These are phyloP conservation scores for Ophiocordyceps camponoti-floridani DNA, from an alignment of 2,329 filamentous ascomycete genomes.

Conservation along the genomic window DNA sequence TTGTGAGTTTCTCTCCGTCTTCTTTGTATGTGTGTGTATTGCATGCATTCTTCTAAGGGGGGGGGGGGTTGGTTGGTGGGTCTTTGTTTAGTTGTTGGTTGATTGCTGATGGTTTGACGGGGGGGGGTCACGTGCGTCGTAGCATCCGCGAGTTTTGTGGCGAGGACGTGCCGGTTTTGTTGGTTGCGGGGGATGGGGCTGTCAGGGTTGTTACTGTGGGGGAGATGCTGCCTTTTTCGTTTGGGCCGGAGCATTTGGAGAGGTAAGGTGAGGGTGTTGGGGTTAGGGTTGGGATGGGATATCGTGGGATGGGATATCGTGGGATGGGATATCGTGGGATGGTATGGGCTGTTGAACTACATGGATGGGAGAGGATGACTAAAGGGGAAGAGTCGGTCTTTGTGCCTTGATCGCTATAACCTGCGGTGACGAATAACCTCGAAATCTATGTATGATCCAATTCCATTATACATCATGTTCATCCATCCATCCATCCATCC, in stretches of 20 bases:
- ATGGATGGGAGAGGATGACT: too few species aligned
- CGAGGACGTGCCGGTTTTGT: constrained; percentile 59
- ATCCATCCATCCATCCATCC: too few species aligned
- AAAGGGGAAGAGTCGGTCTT: too few species aligned
- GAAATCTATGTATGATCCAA: too few species aligned
- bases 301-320: background rate
- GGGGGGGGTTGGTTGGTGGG: background rate
- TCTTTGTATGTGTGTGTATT: too few species aligned
- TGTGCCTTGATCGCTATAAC: too few species aligned
- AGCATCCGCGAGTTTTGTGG: constrained; percentile 63
- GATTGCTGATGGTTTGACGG: too few species aligned
- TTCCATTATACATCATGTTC: too few species aligned
- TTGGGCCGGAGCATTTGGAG: constrained; percentile 41
- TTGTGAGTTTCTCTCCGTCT: constrained; percentile 53
- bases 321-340: background rate
- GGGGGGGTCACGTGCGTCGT: constrained; percentile 3
- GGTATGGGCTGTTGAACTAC: too few species aligned
- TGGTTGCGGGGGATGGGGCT: constrained; percentile 74
- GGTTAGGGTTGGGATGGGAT: too few species aligned
- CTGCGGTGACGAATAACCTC: too few species aligned
- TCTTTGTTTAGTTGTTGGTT: too few species aligned
- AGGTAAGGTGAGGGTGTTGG: background rate
- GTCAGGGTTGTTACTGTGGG: constrained; percentile 53
- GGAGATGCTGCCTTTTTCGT: constrained; percentile 51
- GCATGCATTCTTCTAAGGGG: background rate